Evolutionary conservation across 805 yeast genomes (phyloP), one percentile per base, ranked within the genome.

Genomic region (Blastobotrys attinorum): DNA sequence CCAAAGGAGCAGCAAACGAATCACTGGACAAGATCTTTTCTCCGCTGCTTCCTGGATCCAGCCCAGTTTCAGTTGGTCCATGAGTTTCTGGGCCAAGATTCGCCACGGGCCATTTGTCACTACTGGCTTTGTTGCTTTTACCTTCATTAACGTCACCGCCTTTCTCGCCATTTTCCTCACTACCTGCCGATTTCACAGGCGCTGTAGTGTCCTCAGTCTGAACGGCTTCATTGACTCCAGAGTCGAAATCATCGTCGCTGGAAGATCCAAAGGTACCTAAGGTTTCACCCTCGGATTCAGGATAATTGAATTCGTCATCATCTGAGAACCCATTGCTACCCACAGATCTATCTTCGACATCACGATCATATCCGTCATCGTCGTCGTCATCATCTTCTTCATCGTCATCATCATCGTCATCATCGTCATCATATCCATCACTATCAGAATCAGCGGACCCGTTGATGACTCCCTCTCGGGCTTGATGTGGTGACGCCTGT

Each of bases 1-100:
- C 96, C 3, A 90, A 66, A 1, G 97, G 92, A 1, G 84, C 89
- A 13, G 70, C 63, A 31, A 83, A 64, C 1, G 63, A 66, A 20
- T 72, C 75, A 31, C 74, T 73, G 3, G 77, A 64, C 27, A 83
- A 66, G 3, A 75, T 59, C 37, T 66, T 74, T 51, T 79, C 87
- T 10, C 73, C 67, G 16, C 71, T 69, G 3, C 58, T 56, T 2
- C 64, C 69, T 2, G 73, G 71, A 23, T 71, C 71, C 37, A 64
- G 63, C 1, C 67, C 70, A 36, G 72, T 58, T 1, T 62, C 58
- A 0, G 96, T 84, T 2, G 81, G 76, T 0, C 62, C 62, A 57
- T 84, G 92, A 1, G 67, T 62, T 5, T 62, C 66, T 0, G 95
- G 90, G 0, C 96, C 96, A 16, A 70, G 66, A 45, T 76, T 77